Base-by-base conservation (phyloP, 2,329 filamentous ascomycete species). In the Aspergillus sp. region DNA sequence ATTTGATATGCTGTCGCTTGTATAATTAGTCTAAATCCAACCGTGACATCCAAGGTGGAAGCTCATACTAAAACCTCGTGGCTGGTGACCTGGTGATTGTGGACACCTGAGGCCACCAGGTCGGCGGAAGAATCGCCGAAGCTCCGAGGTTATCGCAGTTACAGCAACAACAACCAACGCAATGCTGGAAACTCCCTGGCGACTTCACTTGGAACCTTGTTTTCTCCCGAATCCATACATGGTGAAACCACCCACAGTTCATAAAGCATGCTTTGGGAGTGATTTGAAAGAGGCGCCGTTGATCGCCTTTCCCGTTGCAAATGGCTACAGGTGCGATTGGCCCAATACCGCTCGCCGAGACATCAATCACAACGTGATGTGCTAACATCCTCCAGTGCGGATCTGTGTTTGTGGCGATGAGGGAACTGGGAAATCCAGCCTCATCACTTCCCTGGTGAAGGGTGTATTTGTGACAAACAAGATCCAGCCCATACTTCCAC, bases 341-440 rank as follows among this genome's bases (percentile, higher is more conserved):
- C 24, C 45, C 16, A 49, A n/a, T 4, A 20, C 39, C 42, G 39
- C 24, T 24, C 26, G 49, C 52, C 62, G 52, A 61, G 50, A 49
- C 36, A 39, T 46, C 36, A 12, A 50, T 29, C 16, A n/a, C 10
- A 6, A 36, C 18, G 3, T 26, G 29, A 54, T 49, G 49, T 10
- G 59, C 47, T 39, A 31, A 61, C 58, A 12, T 65, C 24, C 7
- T 45, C 50, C 73, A 85, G 94, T 98, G 62, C 90, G 95, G 65
- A 93, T 98, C 71, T 96, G 92, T 77, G 91, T 98, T 60, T 97
- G 93, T 80, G 95, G 95, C 72, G 95, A 99, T 76, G 94, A 98
- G 79, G 90, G 90, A 69, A 92, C 90, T n/a, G 92, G 92, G 69
- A 96, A 96, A 80, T 95, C 90, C 61, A 95, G 91, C 76, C 84